Evolutionary conservation across 371 early-diverging fungal genomes (phyloP).

Genomic region (Polyrhizophydium stewartii): DNA sequence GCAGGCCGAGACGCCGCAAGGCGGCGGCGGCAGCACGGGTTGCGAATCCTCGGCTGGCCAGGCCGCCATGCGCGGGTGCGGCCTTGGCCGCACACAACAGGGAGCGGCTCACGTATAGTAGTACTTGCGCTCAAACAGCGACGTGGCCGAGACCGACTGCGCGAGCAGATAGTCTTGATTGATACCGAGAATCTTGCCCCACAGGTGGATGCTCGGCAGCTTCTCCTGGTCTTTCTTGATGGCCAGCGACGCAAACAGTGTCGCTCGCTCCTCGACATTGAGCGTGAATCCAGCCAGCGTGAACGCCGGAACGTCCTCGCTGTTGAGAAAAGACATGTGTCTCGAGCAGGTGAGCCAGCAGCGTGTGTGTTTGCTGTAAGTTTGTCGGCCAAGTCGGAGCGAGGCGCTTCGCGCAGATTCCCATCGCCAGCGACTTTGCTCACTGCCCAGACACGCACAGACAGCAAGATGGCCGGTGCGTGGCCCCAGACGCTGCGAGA

Average conservation of each 20-base stretch:
- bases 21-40: no score
- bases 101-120: constrained; percentile 40
- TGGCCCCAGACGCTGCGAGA: no score
- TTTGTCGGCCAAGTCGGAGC: no score
- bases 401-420: no score
- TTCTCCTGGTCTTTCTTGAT: constrained; percentile 37
- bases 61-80: no score
- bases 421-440: no score
- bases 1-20: no score
- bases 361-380: no score
- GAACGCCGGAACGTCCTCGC: constrained; percentile 30
- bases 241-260: constrained; percentile 36
- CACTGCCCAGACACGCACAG: no score
- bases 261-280: constrained; percentile 44
- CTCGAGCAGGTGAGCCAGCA: no score
- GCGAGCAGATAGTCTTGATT: constrained; percentile 45
- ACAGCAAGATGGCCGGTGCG: no score
- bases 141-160: constrained; percentile 22
- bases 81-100: background rate
- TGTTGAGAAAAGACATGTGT: constrained; percentile 27
- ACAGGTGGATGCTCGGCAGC: constrained; percentile 29
- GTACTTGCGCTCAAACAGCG: constrained; percentile 38
- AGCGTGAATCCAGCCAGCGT: constrained; percentile 43
- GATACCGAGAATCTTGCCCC: constrained; percentile 50
- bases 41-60: no score